A percentile compares a stretch with the other conserved stretches of the same genome.
Evolutionary conservation across 1,284 basidiomycete genomes (phyloP).

Genomic region (Trametes sp.): DNA sequence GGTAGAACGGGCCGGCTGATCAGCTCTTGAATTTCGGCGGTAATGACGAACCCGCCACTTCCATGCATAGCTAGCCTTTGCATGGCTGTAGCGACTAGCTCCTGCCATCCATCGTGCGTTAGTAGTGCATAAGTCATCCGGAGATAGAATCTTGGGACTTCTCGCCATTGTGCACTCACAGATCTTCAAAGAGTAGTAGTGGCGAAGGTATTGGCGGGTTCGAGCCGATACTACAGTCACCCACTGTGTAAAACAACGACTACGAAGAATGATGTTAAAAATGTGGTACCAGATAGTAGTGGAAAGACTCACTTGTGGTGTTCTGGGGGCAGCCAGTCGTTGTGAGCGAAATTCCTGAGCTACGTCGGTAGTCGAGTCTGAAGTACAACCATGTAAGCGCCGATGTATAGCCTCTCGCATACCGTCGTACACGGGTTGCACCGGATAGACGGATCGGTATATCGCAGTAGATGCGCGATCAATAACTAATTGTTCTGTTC

Average conservation of each 20-base stretch:
- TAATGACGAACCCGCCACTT: constrained; percentile 45
- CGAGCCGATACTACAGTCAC: no score
- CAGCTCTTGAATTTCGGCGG: constrained; percentile 49
- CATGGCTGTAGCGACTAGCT: background rate
- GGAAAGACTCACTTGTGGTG: no score
- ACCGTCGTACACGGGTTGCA: background rate
- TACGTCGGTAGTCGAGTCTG: background rate
- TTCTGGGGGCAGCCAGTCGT: no score
- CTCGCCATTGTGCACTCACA: no score
- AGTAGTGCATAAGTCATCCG: background rate
- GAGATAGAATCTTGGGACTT: no score
- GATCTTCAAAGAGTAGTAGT: no score
- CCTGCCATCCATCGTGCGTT: background rate
- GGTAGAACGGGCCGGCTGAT: constrained; percentile 47
- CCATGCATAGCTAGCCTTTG: constrained; percentile 10
- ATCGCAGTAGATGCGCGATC: background rate
- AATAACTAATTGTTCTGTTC: no score
- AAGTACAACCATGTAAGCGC: background rate
- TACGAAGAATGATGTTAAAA: no score
- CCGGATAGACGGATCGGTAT: background rate
- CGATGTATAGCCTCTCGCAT: background rate
- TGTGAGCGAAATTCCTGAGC: no score
- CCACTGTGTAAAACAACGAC: no score
- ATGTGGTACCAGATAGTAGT: no score
- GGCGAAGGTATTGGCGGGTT: no score